Percentiles rank a stretch among this genome's conserved stretches.
These are phyloP conservation scores for Gaeumannomyces tritici DNA, from an alignment of 2,329 filamentous ascomycete species.

Conservation along the genomic window DNA sequence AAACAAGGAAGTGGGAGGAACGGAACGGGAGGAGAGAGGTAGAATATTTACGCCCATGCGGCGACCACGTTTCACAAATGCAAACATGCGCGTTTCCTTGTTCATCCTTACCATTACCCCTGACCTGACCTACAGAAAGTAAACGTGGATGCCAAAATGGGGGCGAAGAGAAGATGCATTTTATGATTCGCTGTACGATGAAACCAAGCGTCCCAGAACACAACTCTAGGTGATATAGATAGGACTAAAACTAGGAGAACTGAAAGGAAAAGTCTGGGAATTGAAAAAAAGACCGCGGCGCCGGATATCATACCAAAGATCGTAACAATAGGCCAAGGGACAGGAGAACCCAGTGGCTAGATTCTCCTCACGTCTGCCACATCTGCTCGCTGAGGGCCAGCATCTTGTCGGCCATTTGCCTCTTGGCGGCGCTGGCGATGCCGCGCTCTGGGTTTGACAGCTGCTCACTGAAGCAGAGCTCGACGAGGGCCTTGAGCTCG, in stretches of 20 bases:
- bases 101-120: too few relatives aligned
- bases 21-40: neutral
- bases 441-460: conserved; percentile 58
- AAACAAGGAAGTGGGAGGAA: too few relatives aligned
- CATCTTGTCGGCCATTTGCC: conserved; percentile 61
- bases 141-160: neutral
- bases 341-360: neutral
- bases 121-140: neutral
- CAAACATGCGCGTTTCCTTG: too few relatives aligned
- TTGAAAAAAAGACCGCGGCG: neutral
- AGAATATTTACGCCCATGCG: neutral
- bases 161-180: neutral
- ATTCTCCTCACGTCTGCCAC: conserved; percentile 46
- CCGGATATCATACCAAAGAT: neutral
- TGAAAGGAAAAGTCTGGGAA: neutral
- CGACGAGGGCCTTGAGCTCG: conserved; percentile 55
- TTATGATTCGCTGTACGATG: neutral
- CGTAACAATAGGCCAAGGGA: neutral
- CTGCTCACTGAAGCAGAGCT: conserved; percentile 60
- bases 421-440: conserved; percentile 55
- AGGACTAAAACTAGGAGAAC: neutral
- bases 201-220: neutral
- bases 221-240: neutral
- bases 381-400: conserved; percentile 62
- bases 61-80: neutral